Evolutionary conservation across 495 filamentous ascomycete genomes (phyloP), one percentile per base, ranked within the genome.

Genomic region (Hypoxylon lenormandii): DNA sequence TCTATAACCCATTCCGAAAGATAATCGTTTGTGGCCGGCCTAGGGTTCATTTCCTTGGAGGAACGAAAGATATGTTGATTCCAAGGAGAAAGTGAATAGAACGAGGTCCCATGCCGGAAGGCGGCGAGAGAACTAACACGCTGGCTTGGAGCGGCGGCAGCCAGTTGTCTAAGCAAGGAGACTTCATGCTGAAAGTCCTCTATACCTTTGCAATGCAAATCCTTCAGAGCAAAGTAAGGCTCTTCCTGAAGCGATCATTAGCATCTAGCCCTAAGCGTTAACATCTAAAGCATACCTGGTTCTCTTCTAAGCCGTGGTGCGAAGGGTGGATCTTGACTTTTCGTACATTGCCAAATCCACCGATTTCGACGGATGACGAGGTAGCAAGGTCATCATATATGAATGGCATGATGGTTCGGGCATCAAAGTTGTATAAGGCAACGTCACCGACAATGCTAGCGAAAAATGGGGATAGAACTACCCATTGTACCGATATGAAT

Each of bases 61-160:
- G 56, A 60, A 46, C 45, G 43, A 11, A 72, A 38, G 33, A 61
- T 62, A 8, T 70, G 66, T 53, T 75, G 63, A 11, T 66, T 66
- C 66, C 73, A 75, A 11, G 73, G 70, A 55, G 73, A 73, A 15
- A 73, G 60, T 19, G 71, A 26, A 30, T 71, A 71, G 46, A 60
- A 72, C 15, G 48, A 60, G 6, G 42, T 54, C 7, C 59, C 62
- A 43, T 66, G 69, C 6, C 22, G 43, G 13, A 66, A 74, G 2
- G 71, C 69, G 16, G 56, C 62, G 3, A 72, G 58, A 43, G 64
- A 45, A 5, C 54, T 59, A 21, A 59, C 36, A 15, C 48, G 60
- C 15, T 2, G 10, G 18, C 51, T 36, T 30, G 65, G 46, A 13
- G 52, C 58, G 26, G 15, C 40, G 13, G 21, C 51, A 18, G 26